These are phyloP conservation scores for Closterium sp. DNA, from an alignment of 139 green algal genomes.

Conservation along the genomic window DNA sequence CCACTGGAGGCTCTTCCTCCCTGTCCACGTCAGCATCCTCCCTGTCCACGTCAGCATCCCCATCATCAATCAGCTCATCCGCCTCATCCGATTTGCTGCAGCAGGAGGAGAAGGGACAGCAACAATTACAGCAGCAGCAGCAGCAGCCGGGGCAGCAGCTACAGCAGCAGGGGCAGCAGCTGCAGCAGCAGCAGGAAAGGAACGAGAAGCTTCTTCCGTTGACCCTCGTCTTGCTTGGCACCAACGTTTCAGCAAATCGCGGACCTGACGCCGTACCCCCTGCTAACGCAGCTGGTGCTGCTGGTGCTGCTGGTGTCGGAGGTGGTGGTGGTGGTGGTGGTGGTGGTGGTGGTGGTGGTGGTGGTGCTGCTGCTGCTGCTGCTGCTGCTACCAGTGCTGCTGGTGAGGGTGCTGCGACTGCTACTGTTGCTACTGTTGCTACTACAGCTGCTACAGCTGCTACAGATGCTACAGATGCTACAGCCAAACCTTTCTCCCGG, in stretches of 20 bases:
- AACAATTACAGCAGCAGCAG: not conserved
- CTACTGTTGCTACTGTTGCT: too few relatives aligned
- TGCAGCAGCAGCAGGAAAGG: not conserved
- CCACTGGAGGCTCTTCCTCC: not conserved
- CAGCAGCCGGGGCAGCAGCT: too few relatives aligned
- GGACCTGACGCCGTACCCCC: too few relatives aligned
- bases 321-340: not conserved
- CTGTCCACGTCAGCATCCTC: too few relatives aligned
- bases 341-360: too few relatives aligned
- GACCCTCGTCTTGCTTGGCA: not conserved
- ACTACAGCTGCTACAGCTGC: too few relatives aligned
- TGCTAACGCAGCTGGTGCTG: not conserved
- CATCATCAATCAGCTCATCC: not conserved
- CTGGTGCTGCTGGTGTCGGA: not conserved
- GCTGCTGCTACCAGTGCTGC: too few relatives aligned
- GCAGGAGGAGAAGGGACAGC: not conserved
- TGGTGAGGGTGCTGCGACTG: too few relatives aligned
- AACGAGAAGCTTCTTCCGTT: not conserved
- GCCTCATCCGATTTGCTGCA: not conserved
- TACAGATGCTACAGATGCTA: too few relatives aligned
- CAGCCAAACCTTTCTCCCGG: too few relatives aligned
- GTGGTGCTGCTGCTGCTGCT: too few relatives aligned
- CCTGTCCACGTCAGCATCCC: not conserved
- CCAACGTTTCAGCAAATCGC: not conserved
- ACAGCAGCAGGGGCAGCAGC: too few relatives aligned